These are phyloP conservation scores for Picea sitchensis DNA, from an alignment of 75 land plant genomes.

Conservation along the genomic window DNA sequence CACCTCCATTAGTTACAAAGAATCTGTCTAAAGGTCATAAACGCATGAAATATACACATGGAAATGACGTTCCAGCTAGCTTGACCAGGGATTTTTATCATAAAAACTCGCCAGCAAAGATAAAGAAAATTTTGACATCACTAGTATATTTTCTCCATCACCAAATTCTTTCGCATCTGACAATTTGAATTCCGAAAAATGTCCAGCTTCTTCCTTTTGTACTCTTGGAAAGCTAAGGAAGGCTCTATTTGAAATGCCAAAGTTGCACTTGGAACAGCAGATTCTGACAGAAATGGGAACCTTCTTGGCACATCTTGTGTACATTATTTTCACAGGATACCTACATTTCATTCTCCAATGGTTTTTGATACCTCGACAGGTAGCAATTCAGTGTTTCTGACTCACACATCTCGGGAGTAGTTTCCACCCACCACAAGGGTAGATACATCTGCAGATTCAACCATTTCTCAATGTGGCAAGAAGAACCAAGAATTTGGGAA, in stretches of 20 bases:
- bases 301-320: background rate
- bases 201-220: background rate
- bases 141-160: background rate
- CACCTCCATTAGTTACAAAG: background rate
- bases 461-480: background rate
- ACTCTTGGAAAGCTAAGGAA: too few relatives aligned
- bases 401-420: background rate
- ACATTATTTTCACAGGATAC: background rate
- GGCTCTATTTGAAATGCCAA: background rate
- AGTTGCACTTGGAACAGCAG: background rate
- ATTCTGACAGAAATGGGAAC: background rate
- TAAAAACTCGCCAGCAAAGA: background rate
- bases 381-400: background rate
- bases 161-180: background rate
- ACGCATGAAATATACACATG: constrained; percentile 35
- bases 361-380: background rate
- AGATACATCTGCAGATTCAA: background rate
- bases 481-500: background rate
- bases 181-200: background rate
- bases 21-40: background rate
- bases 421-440: background rate
- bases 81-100: background rate
- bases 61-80: constrained; percentile 31
- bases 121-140: background rate
- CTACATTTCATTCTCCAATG: background rate